These are phyloP conservation scores for Pleurotus platypus DNA, from an alignment of 768 basidiomycete species.

Conservation along the genomic window DNA sequence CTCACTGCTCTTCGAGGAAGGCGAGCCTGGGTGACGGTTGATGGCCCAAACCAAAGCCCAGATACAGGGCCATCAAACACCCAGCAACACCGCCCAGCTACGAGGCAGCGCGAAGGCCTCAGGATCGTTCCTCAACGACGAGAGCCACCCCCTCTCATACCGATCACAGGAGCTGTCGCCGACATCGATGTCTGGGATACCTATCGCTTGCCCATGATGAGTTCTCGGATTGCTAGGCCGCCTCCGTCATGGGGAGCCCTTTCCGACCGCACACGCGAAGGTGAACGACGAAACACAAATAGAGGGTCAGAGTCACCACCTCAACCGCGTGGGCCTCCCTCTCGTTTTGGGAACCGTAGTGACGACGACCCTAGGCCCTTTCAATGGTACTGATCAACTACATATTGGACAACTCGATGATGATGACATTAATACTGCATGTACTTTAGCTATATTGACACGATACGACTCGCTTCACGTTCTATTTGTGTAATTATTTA, in stretches of 20 bases:
- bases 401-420: no score
- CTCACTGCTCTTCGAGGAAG: neutral
- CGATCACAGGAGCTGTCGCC: neutral
- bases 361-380: neutral
- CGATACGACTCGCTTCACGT: no score
- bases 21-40: neutral
- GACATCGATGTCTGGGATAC: neutral
- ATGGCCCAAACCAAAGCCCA: neutral
- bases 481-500: no score
- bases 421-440: no score
- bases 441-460: no score
- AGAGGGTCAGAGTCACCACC: neutral
- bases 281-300: neutral
- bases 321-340: neutral
- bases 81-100: no score
- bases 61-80: neutral
- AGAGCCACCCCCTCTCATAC: neutral
- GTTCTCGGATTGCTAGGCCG: neutral
- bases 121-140: neutral
- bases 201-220: neutral
- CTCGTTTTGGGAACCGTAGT: neutral
- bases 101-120: no score
- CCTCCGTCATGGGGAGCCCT: neutral
- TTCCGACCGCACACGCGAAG: neutral
- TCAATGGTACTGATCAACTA: no score